Evolutionary conservation across 148 eudicot species (phyloP).

Genomic region (Cornus florida): DNA sequence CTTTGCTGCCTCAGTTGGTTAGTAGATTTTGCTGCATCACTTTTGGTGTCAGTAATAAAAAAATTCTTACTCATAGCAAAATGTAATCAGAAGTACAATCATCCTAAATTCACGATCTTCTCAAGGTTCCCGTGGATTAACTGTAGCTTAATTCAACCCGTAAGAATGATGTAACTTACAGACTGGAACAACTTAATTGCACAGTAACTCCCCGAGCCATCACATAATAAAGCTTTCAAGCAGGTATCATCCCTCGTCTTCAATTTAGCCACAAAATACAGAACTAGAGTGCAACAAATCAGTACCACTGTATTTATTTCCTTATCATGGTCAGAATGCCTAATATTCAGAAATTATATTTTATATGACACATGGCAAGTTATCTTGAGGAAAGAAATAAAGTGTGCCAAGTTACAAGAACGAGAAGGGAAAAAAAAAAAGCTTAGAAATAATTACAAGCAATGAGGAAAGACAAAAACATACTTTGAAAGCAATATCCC

Average conservation of each 20-base stretch:
- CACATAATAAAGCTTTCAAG: neutral
- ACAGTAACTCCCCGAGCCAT: constrained; percentile 6
- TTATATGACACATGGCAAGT: neutral
- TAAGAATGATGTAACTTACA: neutral
- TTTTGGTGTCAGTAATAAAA: neutral
- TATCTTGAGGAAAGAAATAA: neutral
- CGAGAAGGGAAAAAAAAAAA: neutral
- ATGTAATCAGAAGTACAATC: too few relatives aligned
- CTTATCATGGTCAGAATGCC: neutral
- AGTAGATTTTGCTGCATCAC: too few relatives aligned
- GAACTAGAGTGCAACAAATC: neutral
- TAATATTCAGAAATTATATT: neutral
- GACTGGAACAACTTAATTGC: neutral
- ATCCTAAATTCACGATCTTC: neutral
- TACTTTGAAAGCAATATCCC: constrained; percentile 98
- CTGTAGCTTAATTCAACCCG: neutral
- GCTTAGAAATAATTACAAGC: neutral
- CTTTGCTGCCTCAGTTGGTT: too few relatives aligned
- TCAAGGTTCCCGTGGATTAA: neutral
- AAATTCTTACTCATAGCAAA: neutral
- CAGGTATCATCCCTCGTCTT: neutral
- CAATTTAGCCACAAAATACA: neutral
- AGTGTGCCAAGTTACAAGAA: neutral
- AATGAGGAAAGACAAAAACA: neutral
- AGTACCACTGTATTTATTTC: neutral